phyloP scores from a whole-genome alignment of 345 rosid genomes.

The Brassica incana region DNA sequence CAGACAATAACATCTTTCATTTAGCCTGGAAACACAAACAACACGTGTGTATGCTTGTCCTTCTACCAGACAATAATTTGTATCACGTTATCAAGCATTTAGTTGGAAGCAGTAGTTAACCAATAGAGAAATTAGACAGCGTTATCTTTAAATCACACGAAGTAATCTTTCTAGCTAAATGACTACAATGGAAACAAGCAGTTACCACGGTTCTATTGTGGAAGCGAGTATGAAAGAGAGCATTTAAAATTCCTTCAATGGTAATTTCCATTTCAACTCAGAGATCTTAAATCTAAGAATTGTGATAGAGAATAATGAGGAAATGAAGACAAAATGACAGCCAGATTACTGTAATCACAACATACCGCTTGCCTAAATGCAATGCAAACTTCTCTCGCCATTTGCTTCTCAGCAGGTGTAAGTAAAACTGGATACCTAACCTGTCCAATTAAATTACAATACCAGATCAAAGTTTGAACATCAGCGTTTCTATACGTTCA shows the following conservation, averaged over 20 bases:
- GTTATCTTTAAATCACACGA: not conserved
- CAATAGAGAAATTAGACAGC: not conserved
- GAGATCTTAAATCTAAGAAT: not conserved
- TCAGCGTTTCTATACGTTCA: slow-evolving; percentile 11
- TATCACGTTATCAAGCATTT: not conserved
- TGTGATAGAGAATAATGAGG: not conserved
- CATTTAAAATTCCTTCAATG: not conserved
- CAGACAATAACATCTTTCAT: not conserved
- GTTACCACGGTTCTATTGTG: not conserved
- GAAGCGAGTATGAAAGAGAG: not conserved
- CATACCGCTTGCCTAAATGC: slow-evolving; percentile 98
- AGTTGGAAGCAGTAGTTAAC: not conserved
- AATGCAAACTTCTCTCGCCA: slow-evolving; percentile 95
- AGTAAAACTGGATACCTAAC: slow-evolving; percentile 87
- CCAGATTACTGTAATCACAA: slow-evolving; percentile 4
- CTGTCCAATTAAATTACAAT: slow-evolving; percentile 44
- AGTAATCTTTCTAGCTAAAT: not conserved
- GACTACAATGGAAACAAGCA: not conserved
- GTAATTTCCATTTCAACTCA: not conserved
- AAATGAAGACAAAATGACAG: not conserved
- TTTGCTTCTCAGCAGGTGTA: slow-evolving; percentile 96
- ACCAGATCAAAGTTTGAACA: slow-evolving; percentile 8
- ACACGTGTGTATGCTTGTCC: not conserved
- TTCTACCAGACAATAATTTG: not conserved
- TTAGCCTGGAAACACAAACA: slow-evolving; percentile 1